Conservation (phyloP, 208 protist species). For the Crithidia thermophila region DNA sequence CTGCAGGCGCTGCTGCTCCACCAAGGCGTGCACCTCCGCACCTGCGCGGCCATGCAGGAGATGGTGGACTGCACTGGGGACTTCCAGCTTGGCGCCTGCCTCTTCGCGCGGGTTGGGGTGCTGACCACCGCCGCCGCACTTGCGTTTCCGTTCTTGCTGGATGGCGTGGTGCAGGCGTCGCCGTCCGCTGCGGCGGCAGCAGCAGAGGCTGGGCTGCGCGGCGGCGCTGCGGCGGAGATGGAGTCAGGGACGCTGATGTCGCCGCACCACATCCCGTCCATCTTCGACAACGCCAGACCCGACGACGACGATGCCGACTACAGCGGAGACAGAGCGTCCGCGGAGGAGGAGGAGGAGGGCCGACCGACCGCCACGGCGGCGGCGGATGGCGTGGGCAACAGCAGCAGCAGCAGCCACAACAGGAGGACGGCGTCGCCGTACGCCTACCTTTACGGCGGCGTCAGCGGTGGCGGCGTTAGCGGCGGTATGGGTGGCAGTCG, state of each 20-base stretch:
- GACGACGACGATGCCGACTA: too few species aligned
- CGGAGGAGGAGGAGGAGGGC: too few species aligned
- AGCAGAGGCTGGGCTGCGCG: not conserved
- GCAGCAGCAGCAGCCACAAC: not conserved
- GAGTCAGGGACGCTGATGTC: too few species aligned
- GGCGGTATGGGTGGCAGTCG: not conserved
- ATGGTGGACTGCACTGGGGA: constrained; percentile 85
- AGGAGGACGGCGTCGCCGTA: constrained; percentile 5
- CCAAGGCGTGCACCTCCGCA: constrained; percentile 56
- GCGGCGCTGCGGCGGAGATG: not conserved
- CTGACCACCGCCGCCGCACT: constrained; percentile 30
- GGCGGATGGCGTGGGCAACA: not conserved
- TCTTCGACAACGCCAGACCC: too few species aligned
- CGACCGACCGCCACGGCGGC: not conserved
- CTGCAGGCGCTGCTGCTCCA: constrained; percentile 64
- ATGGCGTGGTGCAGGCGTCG: constrained; percentile 17
- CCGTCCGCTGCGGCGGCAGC: constrained; percentile 11
- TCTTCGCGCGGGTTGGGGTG: constrained; percentile 78
- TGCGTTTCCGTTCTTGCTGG: constrained; percentile 30
- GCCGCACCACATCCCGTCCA: too few species aligned
- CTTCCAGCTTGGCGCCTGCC: constrained; percentile 84
- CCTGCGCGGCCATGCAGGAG: constrained; percentile 65
- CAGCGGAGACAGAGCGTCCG: too few species aligned
- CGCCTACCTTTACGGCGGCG: constrained; percentile 5
- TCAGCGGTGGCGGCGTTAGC: not conserved